Conservation (phyloP, 176 grass and related monocot species). For the Neostapfia colusana region DNA sequence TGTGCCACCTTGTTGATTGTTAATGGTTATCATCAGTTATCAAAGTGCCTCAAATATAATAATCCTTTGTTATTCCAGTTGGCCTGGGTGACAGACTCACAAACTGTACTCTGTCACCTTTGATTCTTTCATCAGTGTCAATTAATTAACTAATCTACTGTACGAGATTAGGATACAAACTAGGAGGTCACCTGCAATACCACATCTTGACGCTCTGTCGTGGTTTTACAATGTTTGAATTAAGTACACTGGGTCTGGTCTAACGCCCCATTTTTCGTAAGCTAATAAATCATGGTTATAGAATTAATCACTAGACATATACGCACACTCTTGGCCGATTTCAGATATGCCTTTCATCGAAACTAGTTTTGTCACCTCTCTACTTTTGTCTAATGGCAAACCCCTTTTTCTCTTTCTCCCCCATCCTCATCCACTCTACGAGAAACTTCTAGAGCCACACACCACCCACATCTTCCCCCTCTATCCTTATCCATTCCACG, state of each 20-base stretch:
- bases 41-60: neutral
- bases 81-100: conserved; percentile 22
- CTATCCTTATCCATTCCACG: no score
- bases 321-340: no score
- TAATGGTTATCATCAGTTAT: conserved; percentile 4
- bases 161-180: neutral
- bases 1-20: conserved; percentile 7
- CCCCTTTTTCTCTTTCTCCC: no score
- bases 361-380: no score
- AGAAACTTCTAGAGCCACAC: no score
- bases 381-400: no score
- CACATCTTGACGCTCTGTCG: neutral
- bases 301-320: no score
- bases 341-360: no score
- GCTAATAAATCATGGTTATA: no score
- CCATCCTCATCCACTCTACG: no score
- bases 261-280: no score
- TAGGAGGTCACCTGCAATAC: neutral
- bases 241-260: neutral
- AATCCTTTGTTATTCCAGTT: neutral
- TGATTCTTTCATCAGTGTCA: conserved; percentile 18
- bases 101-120: conserved; percentile 26
- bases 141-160: neutral
- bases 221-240: neutral
- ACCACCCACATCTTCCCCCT: no score